A percentile compares a stretch with the other conserved stretches of the same genome.
Evolutionary conservation across 352 stramenopile species (phyloP).

Genomic region (Phytophthora pseudosyringae): DNA sequence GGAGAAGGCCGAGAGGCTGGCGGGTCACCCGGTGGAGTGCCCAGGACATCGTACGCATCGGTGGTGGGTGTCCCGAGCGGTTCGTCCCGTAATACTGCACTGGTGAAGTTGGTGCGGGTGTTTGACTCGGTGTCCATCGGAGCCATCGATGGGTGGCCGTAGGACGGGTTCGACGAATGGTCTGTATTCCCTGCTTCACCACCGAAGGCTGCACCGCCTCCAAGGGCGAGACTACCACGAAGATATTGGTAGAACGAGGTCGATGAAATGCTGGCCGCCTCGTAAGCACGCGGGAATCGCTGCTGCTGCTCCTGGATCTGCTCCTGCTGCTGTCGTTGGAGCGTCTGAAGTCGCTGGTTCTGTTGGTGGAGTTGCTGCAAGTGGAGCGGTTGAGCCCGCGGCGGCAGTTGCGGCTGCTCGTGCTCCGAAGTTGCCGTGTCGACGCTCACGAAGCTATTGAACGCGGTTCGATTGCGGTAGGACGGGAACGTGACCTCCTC

Average conservation of each 20-base stretch:
- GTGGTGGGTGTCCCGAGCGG: slow-evolving; percentile 43
- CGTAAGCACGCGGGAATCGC: slow-evolving; percentile 27
- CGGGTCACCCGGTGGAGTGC: slow-evolving; percentile 64
- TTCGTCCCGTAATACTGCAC: slow-evolving; percentile 7
- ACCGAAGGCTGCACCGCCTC: neutral
- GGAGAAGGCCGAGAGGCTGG: slow-evolving; percentile 34
- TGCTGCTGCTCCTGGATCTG: slow-evolving; percentile 34
- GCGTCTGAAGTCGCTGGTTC: slow-evolving; percentile 23
- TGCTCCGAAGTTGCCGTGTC: slow-evolving; percentile 26
- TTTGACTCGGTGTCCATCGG: slow-evolving; percentile 35
- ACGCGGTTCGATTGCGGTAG: slow-evolving; percentile 19
- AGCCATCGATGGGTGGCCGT: slow-evolving; percentile 8
- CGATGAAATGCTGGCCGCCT: slow-evolving; percentile 26
- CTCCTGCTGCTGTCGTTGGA: slow-evolving; percentile 35
- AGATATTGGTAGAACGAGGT: slow-evolving; percentile 31
- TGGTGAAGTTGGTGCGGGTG: slow-evolving; percentile 60
- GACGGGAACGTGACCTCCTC: slow-evolving; percentile 21
- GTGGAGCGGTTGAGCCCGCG: slow-evolving; percentile 6
- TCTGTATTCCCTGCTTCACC: slow-evolving; percentile 3
- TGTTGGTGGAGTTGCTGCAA: slow-evolving; percentile 35
- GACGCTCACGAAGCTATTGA: slow-evolving; percentile 44
- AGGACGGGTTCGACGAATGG: slow-evolving; percentile 13
- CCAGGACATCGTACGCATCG: slow-evolving; percentile 53
- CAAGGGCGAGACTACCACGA: slow-evolving; percentile 16
- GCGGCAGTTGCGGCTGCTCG: slow-evolving; percentile 9